Evolutionary conservation across 1,284 basidiomycete genomes (phyloP), one percentile per base, ranked within the genome.

Genomic region (Sanguinoderma infundibulare): DNA sequence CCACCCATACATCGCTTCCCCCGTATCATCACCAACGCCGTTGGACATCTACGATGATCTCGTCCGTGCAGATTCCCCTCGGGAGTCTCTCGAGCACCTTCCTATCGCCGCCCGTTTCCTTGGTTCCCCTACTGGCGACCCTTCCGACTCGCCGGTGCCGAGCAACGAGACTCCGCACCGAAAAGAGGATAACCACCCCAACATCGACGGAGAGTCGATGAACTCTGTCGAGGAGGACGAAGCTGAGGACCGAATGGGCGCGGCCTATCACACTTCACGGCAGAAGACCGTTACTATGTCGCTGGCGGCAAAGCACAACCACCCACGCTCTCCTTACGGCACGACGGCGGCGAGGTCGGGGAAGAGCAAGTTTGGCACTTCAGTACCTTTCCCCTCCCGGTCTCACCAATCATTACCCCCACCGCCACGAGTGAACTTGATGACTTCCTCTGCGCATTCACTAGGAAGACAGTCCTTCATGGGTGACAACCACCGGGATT

Each of bases 91-190:
- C 39, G 92, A 95, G 15, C 81, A 89, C 60, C 83, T 98, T 7
- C 95, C 96, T 46, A 98, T 98, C 66, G 96, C 96, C 38, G 88
- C 95, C 26, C 90, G 92, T 56, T 98, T 96, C 80, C 91, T 95
- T 77, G 40, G 53, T 14, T 90, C 91, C 7, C 89, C 91, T 2
- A 84, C 83, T 8, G 83, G 85, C 35, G 79, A 83, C 66, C 81
- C 81, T 52, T 79, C 82, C 17, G 82, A 86, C 34, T 82, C 81
- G 30, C 78, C 74, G 35, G 68, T 68, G 35, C 73, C 69, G 35
- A 53, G 67, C 34, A 69, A 64, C 46, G 73, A 73, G 26, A 68
- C 70, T 17, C 74, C 78, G 59, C 39, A 57, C 9, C 65, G 65
- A 55, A 81, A 81, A 65, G 83, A 87, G 51, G 79, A 79, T 60